These are phyloP conservation scores for Posidonia oceanica DNA, from an alignment of 116 monocot species.

Conservation along the genomic window DNA sequence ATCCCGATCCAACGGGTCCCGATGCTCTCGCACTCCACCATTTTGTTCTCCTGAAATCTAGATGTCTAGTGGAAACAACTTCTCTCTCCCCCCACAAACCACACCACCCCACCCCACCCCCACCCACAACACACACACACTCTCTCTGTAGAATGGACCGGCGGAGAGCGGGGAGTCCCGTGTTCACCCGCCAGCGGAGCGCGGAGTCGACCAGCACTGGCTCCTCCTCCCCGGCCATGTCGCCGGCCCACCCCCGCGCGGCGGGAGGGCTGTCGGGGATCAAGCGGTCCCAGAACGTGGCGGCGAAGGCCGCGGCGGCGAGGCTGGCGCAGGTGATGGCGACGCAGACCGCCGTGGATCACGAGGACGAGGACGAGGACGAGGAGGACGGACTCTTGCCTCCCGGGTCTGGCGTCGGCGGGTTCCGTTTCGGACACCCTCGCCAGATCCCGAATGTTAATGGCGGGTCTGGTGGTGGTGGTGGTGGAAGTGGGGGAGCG, in stretches of 20 bases:
- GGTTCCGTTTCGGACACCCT: conserved; percentile 13
- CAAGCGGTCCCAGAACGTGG: conserved; percentile 67
- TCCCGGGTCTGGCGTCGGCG: conserved; percentile 1
- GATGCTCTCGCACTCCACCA: background rate
- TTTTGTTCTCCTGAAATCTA: background rate
- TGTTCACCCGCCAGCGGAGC: conserved; percentile 43
- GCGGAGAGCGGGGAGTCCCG: conserved; percentile 28
- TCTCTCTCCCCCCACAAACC: background rate
- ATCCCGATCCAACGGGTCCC: background rate
- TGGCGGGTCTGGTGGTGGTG: background rate
- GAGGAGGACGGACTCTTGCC: conserved; percentile 3
- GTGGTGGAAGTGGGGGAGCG: conserved; percentile 4
- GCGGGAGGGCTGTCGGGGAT: conserved; percentile 28
- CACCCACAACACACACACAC: background rate
- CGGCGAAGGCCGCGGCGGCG: conserved; percentile 69
- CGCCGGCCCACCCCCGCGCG: conserved; percentile 30
- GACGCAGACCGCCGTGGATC: conserved; percentile 39
- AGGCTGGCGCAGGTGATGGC: conserved; percentile 91
- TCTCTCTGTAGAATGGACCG: conserved; percentile 12
- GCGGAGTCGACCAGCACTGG: conserved; percentile 36
- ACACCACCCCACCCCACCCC: too few species aligned
- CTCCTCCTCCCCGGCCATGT: conserved; percentile 30
- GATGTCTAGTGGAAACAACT: background rate
- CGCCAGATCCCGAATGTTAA: conserved; percentile 4
- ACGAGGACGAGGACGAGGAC: conserved; percentile 49